Evolutionary conservation across 768 basidiomycete species (phyloP), one percentile per base, ranked within the genome.

Genomic region (Lactarius pseudohatsudake): DNA sequence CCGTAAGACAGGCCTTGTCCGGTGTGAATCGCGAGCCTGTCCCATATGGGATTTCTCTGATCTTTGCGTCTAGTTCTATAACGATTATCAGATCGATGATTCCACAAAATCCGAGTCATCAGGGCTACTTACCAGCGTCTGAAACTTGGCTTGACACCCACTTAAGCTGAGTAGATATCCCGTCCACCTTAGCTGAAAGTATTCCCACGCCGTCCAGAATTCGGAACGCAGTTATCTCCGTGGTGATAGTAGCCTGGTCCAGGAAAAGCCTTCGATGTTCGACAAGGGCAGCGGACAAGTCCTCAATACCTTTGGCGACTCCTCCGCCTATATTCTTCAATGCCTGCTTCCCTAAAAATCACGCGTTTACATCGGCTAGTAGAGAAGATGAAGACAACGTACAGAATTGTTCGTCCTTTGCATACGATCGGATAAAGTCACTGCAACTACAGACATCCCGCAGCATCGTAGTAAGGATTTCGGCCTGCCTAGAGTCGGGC

Each of bases 391-490:
- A 50, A 0, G 36, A 38, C 36, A 38, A 38, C 50, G 26, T 13
- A 53, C 50, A 53, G 22, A 53, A 53, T 53, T 53, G 22, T 2
- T 13, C 15, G 2, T 53, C 50, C 2, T 15, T 15, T 53, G 50
- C 13, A 6, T 53, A 53, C 50, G 50, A 53, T 53, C 10, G 50
- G 50, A 53, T 53, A 53, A 53, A 53, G 50, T 53, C 50, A 26
- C 50, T 4, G 13, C 50, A 53, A 26, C 15, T 53, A 15, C 50
- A 53, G 50, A 53, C 50, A 26, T 26, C 5, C 15, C 26, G 50
- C 5, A 53, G 15, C 50, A 53, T 53, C 13, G 26, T 13, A 4
- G 13, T 53, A 15, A 53, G 26, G 26, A 53, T 53, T 26, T 53
- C 4, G 10, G 22, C 26, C 13, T 53, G 50, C 15, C 26, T 53